Conservation (phyloP, 345 rosid species). For the Sisymbrium irio region DNA sequence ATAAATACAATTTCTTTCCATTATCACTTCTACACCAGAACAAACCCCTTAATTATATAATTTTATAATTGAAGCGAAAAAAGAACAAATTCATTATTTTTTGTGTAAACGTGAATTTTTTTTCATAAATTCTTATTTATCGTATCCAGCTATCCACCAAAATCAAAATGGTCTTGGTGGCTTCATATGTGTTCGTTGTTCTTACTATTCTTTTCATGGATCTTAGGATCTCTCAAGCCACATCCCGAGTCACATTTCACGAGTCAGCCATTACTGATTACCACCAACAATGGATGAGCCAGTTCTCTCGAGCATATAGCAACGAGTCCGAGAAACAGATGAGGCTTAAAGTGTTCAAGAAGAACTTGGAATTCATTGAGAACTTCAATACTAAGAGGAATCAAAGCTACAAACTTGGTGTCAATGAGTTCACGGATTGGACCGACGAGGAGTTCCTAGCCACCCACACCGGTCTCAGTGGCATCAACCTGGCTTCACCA, state of each 20-base stretch:
- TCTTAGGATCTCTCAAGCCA: conserved; percentile 7
- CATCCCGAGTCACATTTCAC: conserved; percentile 2
- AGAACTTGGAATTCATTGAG: conserved; percentile 37
- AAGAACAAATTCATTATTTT: neutral
- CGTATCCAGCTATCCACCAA: neutral
- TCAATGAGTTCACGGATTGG: neutral
- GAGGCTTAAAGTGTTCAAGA: conserved; percentile 36
- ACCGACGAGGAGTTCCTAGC: neutral
- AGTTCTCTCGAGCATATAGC: conserved; percentile 23
- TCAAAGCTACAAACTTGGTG: conserved; percentile 33
- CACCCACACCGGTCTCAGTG: neutral
- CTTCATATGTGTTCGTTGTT: neutral
- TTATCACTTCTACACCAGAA: neutral
- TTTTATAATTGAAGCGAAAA: too few species aligned
- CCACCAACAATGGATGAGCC: conserved; percentile 32
- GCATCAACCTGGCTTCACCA: neutral
- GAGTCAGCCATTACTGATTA: conserved; percentile 14
- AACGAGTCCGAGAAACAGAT: conserved; percentile 26
- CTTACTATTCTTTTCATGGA: conserved; percentile 2
- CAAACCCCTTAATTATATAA: neutral
- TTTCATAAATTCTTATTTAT: neutral
- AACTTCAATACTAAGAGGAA: conserved; percentile 32
- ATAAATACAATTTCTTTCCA: neutral
- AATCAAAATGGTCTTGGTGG: conserved; percentile 11
- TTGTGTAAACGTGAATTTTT: neutral